Conservation (phyloP, 495 filamentous ascomycete species). For the Physcia stellaris region DNA sequence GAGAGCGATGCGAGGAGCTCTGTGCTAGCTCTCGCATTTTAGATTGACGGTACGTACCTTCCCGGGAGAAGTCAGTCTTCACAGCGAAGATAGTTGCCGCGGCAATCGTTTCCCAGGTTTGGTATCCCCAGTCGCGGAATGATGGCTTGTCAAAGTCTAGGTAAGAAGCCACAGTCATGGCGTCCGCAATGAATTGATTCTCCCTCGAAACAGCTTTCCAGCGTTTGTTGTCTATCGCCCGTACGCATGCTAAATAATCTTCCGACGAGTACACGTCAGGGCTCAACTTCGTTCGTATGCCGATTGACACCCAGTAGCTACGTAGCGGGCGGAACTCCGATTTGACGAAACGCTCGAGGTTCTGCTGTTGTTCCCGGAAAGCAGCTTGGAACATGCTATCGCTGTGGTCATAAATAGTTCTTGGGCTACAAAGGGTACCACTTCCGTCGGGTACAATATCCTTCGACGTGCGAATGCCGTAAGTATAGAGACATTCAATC, state of each 20-base stretch:
- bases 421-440: neutral
- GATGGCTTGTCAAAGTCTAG: constrained; percentile 2
- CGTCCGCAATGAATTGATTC: neutral
- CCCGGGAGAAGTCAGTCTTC: neutral
- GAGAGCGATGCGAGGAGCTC: constrained; percentile 1
- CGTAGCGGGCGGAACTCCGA: neutral
- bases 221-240: neutral
- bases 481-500: too few relatives aligned
- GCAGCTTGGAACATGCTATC: constrained; percentile 4
- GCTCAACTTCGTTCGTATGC: neutral
- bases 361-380: constrained; percentile 1
- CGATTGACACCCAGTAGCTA: neutral
- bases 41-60: constrained; percentile 12
- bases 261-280: neutral
- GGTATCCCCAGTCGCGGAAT: constrained; percentile 2
- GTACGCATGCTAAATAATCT: constrained; percentile 5
- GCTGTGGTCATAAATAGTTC: constrained; percentile 6
- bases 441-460: neutral
- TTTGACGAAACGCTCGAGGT: constrained; percentile 1
- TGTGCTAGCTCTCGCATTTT: constrained; percentile 11
- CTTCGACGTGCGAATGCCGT: too few relatives aligned
- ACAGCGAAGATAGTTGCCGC: constrained; percentile 11
- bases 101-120: constrained; percentile 9
- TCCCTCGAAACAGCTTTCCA: neutral
- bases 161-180: neutral